phyloP scores from a whole-genome alignment of 2,329 filamentous ascomycete species.

The Neonectria punicea region DNA sequence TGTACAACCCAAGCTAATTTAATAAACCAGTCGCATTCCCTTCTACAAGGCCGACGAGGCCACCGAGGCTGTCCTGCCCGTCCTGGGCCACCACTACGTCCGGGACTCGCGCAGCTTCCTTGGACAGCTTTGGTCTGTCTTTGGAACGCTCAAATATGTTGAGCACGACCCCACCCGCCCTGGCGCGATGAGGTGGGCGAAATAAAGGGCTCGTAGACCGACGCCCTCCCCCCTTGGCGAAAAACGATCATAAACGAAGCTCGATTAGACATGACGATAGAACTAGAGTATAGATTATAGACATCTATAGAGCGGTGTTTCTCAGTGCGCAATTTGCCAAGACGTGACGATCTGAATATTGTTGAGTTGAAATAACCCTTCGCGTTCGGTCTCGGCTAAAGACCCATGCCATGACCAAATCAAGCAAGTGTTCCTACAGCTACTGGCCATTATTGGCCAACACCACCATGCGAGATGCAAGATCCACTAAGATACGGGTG shows the following conservation, averaged over 20 bases:
- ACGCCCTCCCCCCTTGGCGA: neutral
- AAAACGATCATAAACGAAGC: conserved; percentile 20
- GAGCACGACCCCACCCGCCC: conserved; percentile 40
- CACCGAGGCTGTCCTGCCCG: conserved; percentile 76
- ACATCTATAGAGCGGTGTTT: conserved; percentile 1
- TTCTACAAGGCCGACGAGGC: conserved; percentile 64
- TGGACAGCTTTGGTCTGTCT: conserved; percentile 44
- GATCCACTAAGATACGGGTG: neutral
- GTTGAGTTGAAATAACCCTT: neutral
- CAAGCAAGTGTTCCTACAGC: neutral
- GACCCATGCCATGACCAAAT: neutral
- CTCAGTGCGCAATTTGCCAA: neutral
- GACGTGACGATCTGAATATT: neutral
- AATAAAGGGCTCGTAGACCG: conserved; percentile 27
- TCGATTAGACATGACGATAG: conserved; percentile 13
- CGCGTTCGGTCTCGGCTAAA: neutral
- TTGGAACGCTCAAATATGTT: conserved; percentile 45
- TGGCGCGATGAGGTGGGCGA: conserved; percentile 41
- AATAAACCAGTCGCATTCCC: conserved; percentile 43
- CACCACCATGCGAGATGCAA: neutral
- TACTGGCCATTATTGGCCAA: neutral
- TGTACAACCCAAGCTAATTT: neutral
- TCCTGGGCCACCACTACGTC: conserved; percentile 95
- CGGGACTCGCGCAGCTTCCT: conserved; percentile 43
- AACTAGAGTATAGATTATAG: conserved; percentile 1